Evolutionary conservation across 2,329 filamentous ascomycete genomes (phyloP).

Genomic region (Septoria petroselini): DNA sequence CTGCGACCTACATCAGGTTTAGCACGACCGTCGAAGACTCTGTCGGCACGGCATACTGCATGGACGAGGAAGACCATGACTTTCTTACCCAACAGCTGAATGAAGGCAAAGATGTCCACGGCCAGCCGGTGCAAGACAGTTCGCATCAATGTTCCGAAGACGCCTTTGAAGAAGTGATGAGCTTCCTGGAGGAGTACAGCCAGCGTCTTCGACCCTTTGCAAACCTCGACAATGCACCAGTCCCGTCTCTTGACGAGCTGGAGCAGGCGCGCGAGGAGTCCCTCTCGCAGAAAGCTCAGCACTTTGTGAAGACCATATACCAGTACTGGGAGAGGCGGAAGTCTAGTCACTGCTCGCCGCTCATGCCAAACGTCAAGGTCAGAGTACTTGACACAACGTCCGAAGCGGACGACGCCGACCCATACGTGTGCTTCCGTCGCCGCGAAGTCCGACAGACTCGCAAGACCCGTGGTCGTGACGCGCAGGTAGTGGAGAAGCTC

Average conservation of each 20-base stretch:
- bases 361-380: conserved; percentile 76
- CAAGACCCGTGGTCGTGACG: conserved; percentile 90
- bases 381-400: conserved; percentile 76
- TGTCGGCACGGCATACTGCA: conserved; percentile 85
- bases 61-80: conserved; percentile 84
- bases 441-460: conserved; percentile 91
- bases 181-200: conserved; percentile 87
- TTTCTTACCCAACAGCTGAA: conserved; percentile 78
- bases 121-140: conserved; percentile 37
- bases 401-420: conserved; percentile 92
- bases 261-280: conserved; percentile 61
- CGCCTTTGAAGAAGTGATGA: conserved; percentile 91
- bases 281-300: conserved; percentile 53
- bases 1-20: conserved; percentile 92
- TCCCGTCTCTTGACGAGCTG: conserved; percentile 57
- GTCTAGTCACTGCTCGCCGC: conserved; percentile 55
- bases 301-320: conserved; percentile 75
- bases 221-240: conserved; percentile 80
- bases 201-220: conserved; percentile 82
- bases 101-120: conserved; percentile 60
- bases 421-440: conserved; percentile 95
- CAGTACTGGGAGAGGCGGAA: conserved; percentile 78
- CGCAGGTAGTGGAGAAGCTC: conserved; percentile 89
- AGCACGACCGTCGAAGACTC: conserved; percentile 98
- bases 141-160: conserved; percentile 72